Base-by-base conservation (phyloP, 106 monocot genomes). In the Acorus calamus region DNA sequence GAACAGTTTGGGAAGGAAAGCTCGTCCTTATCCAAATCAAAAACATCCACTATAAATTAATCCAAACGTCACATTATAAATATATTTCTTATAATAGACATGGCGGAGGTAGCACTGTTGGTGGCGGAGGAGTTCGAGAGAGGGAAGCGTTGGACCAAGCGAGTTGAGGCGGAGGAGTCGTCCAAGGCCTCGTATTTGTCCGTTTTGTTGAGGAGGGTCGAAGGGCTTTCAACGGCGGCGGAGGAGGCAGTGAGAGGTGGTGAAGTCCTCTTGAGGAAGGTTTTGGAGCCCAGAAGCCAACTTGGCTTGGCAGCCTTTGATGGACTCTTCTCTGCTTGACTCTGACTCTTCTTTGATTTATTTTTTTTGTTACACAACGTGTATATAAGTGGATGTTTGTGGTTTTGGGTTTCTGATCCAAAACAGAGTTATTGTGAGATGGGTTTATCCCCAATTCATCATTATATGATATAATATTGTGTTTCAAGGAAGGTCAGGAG, bases 121-220 rank as follows among this genome's bases (percentile, higher is more conserved):
- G 70, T 82, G 64, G 82, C 14, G 44, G 82, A 82, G 70, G 82
- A 82, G 57, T 82, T 70, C 66, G 73, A 82, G 77, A 82, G 64
- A 65, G 57, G 70, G 70, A 69, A 13, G 69, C 77, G 56, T 41
- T 71, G 66, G 66, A 41, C 46, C 45, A 61, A 79, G 65, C 50
- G 59, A 10, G 14, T 10, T 57, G 63, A 74, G 65, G 55, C 52
- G n/a, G 42, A 59, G 14, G 13, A 44, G 8, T 0, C 10, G 8
- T 61, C 10, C 42, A 3, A 42, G 6, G 46, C 60, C 46, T 42
- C 5, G 28, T 28, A 28, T 28, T 28, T 28, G 28, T 28, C 28
- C 1, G 28, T 28, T 28, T 28, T 28, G 28, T 28, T 28, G 28
- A 28, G 28, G 28, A 28, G 28, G 28, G 28, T 28, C 28, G 28